These are phyloP conservation scores for Globisporangium middletonii DNA, from an alignment of 352 stramenopile genomes.

Conservation along the genomic window DNA sequence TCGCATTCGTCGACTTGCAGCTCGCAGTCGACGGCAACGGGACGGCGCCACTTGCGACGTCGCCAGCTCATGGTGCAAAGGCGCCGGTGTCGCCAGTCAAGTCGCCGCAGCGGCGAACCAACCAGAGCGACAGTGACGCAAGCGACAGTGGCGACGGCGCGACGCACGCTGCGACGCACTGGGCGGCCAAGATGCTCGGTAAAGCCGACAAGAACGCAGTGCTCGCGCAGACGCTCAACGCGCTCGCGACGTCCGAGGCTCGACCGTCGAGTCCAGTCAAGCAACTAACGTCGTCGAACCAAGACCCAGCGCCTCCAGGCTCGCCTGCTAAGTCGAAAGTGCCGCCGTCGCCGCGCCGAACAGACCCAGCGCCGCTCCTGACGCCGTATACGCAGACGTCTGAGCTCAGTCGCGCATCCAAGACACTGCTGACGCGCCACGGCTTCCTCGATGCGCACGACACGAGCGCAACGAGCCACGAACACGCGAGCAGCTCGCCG, in stretches of 20 bases:
- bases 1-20: conserved; percentile 61
- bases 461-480: conserved; percentile 6
- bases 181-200: conserved; percentile 49
- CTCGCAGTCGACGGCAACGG: conserved; percentile 31
- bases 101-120: background rate
- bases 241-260: conserved; percentile 30
- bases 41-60: background rate
- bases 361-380: conserved; percentile 2
- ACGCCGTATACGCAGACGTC: conserved; percentile 20
- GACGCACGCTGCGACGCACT: conserved; percentile 35
- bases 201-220: conserved; percentile 52
- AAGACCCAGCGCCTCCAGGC: conserved; percentile 11
- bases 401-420: conserved; percentile 77
- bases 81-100: conserved; percentile 4
- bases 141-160: conserved; percentile 3
- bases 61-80: conserved; percentile 1
- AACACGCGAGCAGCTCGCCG: conserved; percentile 3
- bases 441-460: conserved; percentile 74
- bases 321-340: conserved; percentile 14
- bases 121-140: conserved; percentile 9
- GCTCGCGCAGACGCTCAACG: conserved; percentile 52
- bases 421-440: conserved; percentile 76
- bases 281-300: conserved; percentile 1
- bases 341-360: background rate
- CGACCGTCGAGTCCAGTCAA: conserved; percentile 9